These are phyloP conservation scores for Fusarium subtropicale DNA, from an alignment of 2,329 filamentous ascomycete genomes.

Conservation along the genomic window DNA sequence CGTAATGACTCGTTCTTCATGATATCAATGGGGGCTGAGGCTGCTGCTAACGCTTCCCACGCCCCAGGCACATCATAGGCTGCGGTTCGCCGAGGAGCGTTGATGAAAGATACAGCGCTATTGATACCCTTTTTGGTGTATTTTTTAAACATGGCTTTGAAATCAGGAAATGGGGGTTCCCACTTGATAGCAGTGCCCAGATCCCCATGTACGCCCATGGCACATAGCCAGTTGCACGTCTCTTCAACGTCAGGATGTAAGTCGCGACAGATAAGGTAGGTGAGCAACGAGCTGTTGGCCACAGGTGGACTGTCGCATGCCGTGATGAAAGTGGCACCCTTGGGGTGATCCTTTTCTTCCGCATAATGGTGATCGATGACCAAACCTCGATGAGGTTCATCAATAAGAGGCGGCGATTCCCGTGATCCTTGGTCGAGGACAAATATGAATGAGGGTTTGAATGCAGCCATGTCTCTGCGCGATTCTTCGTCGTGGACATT, in stretches of 20 bases:
- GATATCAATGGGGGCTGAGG: constrained; percentile 63
- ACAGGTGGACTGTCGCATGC: constrained; percentile 74
- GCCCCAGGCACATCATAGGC: constrained; percentile 69
- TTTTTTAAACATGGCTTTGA: constrained; percentile 68
- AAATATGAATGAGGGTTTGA: constrained; percentile 68
- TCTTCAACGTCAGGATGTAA: constrained; percentile 63
- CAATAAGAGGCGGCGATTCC: constrained; percentile 64
- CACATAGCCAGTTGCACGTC: constrained; percentile 70
- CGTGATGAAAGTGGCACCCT: constrained; percentile 65
- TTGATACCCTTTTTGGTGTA: constrained; percentile 72
- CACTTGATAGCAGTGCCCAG: constrained; percentile 74
- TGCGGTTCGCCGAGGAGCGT: constrained; percentile 72
- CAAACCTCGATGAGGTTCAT: constrained; percentile 61
- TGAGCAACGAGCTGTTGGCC: constrained; percentile 72
- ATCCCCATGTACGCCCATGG: constrained; percentile 74
- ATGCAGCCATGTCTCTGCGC: constrained; percentile 61
- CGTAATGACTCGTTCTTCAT: constrained; percentile 61
- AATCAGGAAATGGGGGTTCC: constrained; percentile 74
- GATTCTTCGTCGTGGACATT: constrained; percentile 68
- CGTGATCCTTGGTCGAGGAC: constrained; percentile 74
- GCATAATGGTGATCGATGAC: constrained; percentile 75
- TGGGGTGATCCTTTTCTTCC: constrained; percentile 66
- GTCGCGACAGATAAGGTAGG: constrained; percentile 70
- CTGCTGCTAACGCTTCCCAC: constrained; percentile 68
- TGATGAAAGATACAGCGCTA: constrained; percentile 71